phyloP scores from a whole-genome alignment of 2,329 filamentous ascomycete genomes.

The Nigrograna mackinnonii region DNA sequence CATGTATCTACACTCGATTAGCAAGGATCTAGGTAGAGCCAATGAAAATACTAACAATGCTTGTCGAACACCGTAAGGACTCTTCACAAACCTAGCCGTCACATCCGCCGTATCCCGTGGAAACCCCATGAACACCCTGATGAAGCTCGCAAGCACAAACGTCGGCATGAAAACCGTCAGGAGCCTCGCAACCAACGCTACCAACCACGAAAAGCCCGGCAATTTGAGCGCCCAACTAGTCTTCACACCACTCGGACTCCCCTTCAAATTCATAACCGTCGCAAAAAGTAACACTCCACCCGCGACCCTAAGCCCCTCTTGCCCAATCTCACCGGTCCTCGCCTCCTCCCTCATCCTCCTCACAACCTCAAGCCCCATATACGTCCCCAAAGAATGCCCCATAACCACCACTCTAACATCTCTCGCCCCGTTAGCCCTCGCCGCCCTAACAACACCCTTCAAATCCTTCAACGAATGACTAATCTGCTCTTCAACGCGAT shows the following conservation, averaged over 20 bases:
- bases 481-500: constrained; percentile 56
- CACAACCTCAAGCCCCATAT: constrained; percentile 49
- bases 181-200: constrained; percentile 42
- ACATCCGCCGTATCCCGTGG: constrained; percentile 48
- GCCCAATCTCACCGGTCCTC: constrained; percentile 21
- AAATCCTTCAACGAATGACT: constrained; percentile 45
- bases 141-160: constrained; percentile 42
- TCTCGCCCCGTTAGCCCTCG: constrained; percentile 10
- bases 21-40: neutral
- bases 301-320: constrained; percentile 25
- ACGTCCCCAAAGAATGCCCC: constrained; percentile 53
- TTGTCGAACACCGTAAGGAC: constrained; percentile 54
- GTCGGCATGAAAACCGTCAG: constrained; percentile 49
- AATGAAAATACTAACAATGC: constrained; percentile 45
- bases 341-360: constrained; percentile 20
- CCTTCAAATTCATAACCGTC: constrained; percentile 51
- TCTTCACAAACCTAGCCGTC: constrained; percentile 56
- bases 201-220: constrained; percentile 22
- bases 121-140: constrained; percentile 48
- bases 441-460: constrained; percentile 8
- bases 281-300: constrained; percentile 49
- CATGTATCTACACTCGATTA: constrained; percentile 48
- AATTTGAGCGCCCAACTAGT: constrained; percentile 34
- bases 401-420: constrained; percentile 43
- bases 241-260: constrained; percentile 47